phyloP scores from a whole-genome alignment of 2,329 filamentous ascomycete species.

The Monilinia fructigena region DNA sequence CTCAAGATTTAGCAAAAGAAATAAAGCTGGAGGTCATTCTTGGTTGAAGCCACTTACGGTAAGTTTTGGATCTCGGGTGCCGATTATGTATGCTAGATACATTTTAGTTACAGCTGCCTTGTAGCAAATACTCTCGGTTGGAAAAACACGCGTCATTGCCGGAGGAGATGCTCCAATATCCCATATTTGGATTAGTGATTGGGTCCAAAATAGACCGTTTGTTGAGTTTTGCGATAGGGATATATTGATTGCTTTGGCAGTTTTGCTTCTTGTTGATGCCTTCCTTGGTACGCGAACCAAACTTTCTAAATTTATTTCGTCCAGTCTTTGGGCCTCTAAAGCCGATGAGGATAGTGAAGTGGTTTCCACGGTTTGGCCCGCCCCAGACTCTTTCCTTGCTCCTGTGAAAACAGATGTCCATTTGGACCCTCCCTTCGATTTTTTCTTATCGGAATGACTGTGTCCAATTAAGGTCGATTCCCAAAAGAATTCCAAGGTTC shows the following conservation, averaged over 20 bases:
- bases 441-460: constrained; percentile 18
- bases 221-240: constrained; percentile 44
- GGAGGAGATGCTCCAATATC: constrained; percentile 44
- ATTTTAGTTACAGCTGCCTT: constrained; percentile 43
- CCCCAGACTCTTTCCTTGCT: constrained; percentile 36
- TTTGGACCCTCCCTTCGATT: constrained; percentile 35
- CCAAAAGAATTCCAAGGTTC: constrained; percentile 26
- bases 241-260: constrained; percentile 41
- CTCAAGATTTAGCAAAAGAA: constrained; percentile 6
- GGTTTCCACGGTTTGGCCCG: constrained; percentile 39
- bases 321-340: constrained; percentile 41
- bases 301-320: constrained; percentile 43
- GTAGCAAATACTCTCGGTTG: constrained; percentile 44
- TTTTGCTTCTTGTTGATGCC: constrained; percentile 36
- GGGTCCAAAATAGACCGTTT: constrained; percentile 44
- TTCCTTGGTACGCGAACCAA: constrained; percentile 38
- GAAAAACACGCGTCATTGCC: constrained; percentile 39
- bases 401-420: constrained; percentile 38
- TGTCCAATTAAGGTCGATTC: constrained; percentile 23
- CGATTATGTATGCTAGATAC: constrained; percentile 44
- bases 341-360: constrained; percentile 43
- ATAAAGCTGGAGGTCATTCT: background rate
- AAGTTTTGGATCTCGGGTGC: constrained; percentile 45
- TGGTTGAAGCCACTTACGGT: constrained; percentile 38
- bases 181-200: constrained; percentile 43